Base-by-base conservation (phyloP, 2,329 filamentous ascomycete species). In the Fusarium longipes region DNA sequence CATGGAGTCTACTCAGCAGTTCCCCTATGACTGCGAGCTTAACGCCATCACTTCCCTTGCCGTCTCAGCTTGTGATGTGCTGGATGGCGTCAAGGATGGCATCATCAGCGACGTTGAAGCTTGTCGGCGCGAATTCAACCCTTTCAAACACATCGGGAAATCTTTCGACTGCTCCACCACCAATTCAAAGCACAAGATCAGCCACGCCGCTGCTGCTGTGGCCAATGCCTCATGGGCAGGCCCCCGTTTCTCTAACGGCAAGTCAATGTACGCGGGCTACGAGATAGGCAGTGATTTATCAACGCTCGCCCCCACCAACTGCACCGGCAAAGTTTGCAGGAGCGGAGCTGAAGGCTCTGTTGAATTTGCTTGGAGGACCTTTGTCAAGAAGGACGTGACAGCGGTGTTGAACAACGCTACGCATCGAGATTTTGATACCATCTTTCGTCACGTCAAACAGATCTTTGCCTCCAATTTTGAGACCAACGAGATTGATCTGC, bases 401-500 rank as follows among this genome's bases (percentile, higher is more conserved):
- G 38, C 30, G 8, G 29, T 40, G 10, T 5, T 56, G 3, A 39
- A 45, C 7, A 35, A 44, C 27, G 25, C 47, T 4, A 58, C 33
- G 3, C n/a, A 32, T 25, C 35, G n/a, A 22, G 48, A 58, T 17
- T 58, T 53, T 36, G 49, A 58, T 64, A 43, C 39, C 11, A 44
- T 29, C 24, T 43, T 52, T 27, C 45, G 58, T 1, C 29, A 32
- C 10, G 40, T 44, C 3, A 62, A 58, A 32, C 36, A 30, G 4
- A 42, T 42, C 20, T 40, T 40, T 18, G 47, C 38, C 2, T 57
- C 57, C 6, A 47, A 57, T 15, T 29, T 71, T 2, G 56, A 27
- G 5, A 65, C 67, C 2, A 24, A 57, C 18, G 64, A 70, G 29
- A 20, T 30, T 1, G 61, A 70, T n/a, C 29, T 70, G 0, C 52